Percentiles rank a stretch among this genome's conserved stretches.
phyloP scores from a whole-genome alignment of 108 stramenopile genomes.

The Aureococcus anophagefferens region DNA sequence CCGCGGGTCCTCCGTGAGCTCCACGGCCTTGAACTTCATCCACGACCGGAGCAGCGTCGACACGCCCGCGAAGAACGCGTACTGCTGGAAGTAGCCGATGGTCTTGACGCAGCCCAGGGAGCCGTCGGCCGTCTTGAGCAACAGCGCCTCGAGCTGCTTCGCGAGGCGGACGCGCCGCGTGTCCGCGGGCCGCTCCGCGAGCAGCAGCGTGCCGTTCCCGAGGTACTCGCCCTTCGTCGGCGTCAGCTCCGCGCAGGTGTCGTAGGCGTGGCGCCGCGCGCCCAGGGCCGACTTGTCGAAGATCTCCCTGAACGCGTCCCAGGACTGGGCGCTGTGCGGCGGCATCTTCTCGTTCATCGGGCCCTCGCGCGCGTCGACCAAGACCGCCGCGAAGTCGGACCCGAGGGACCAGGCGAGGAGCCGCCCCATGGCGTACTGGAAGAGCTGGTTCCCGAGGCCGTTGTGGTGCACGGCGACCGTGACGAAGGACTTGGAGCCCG shows the following conservation, averaged over 20 bases:
- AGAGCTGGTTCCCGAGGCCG: background rate
- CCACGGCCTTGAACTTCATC: background rate
- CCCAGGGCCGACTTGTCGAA: background rate
- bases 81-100: background rate
- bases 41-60: background rate
- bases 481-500: background rate
- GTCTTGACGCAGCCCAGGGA: background rate
- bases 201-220: background rate
- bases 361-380: background rate
- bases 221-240: background rate
- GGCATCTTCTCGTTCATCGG: background rate
- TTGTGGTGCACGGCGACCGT: background rate
- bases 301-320: background rate
- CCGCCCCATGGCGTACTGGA: background rate
- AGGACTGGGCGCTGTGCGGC: background rate
- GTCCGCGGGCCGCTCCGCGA: background rate
- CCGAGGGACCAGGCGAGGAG: background rate
- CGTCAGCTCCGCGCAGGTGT: background rate
- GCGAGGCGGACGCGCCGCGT: background rate
- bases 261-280: background rate
- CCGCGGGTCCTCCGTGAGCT: background rate
- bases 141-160: background rate
- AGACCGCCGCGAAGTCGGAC: background rate
- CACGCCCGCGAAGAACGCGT: background rate
- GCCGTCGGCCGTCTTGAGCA: background rate